These are phyloP conservation scores for Sporothrix luriei DNA, from an alignment of 2,329 filamentous ascomycete species.

Conservation along the genomic window DNA sequence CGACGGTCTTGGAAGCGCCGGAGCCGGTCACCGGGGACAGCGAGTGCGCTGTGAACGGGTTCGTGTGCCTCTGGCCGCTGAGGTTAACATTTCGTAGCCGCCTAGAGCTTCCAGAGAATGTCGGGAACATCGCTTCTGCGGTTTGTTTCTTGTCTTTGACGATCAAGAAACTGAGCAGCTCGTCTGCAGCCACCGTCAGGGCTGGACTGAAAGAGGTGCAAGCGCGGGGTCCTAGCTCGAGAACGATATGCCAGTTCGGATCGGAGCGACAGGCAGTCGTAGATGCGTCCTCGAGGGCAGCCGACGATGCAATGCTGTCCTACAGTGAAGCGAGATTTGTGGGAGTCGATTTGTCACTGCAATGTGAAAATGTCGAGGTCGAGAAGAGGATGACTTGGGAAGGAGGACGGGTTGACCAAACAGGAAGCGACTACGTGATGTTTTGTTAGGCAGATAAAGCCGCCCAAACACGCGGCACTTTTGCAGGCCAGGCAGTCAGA, in stretches of 20 bases:
- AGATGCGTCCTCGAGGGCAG: neutral
- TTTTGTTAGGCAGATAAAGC: slow-evolving; percentile 26
- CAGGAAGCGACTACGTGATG: neutral
- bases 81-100: slow-evolving; percentile 91
- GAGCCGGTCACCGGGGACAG: slow-evolving; percentile 60
- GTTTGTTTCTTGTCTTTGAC: neutral
- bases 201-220: slow-evolving; percentile 6
- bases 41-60: slow-evolving; percentile 72
- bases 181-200: slow-evolving; percentile 3
- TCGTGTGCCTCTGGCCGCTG: slow-evolving; percentile 72
- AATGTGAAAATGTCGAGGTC: neutral
- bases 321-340: neutral
- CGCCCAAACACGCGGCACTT: neutral
- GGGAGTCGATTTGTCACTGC: neutral
- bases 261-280: neutral
- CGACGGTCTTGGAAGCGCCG: slow-evolving; percentile 74
- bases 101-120: slow-evolving; percentile 85
- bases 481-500: neutral
- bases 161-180: slow-evolving; percentile 12
- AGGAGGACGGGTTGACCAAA: slow-evolving; percentile 17
- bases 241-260: neutral
- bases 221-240: slow-evolving; percentile 24
- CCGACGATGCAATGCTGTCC: neutral
- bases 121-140: slow-evolving; percentile 71
- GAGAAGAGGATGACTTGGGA: neutral